A percentile compares a stretch with the other conserved stretches of the same genome.
phyloP scores from a whole-genome alignment of 1,284 basidiomycete species.

The Apiotrichum veenhuisii region DNA sequence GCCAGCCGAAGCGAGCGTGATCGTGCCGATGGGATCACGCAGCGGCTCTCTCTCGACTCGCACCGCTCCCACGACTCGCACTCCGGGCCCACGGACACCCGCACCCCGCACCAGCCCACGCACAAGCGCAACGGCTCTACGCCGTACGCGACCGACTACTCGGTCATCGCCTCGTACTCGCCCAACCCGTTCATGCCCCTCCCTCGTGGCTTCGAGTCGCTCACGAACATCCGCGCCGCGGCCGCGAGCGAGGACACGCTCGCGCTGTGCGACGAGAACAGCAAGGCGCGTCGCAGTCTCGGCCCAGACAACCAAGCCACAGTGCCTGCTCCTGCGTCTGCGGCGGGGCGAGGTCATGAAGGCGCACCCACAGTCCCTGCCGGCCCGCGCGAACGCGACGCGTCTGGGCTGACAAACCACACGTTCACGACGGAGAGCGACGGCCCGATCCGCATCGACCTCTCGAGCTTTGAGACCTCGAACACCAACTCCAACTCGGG shows the following conservation, averaged over 20 bases:
- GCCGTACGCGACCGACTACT: not conserved
- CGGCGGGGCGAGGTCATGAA: no score
- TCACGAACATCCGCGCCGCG: slow-evolving; percentile 12
- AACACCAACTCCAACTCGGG: not conserved
- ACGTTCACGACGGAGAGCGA: not conserved
- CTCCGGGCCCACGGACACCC: not conserved
- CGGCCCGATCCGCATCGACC: not conserved
- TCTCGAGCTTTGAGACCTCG: not conserved
- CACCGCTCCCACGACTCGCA: not conserved
- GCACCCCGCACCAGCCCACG: not conserved
- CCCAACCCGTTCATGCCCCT: slow-evolving; percentile 33
- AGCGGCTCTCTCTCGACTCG: not conserved
- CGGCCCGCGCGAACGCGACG: not conserved
- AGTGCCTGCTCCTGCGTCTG: no score
- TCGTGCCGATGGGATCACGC: no score
- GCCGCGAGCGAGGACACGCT: not conserved
- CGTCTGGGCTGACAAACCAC: not conserved
- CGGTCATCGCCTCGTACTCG: slow-evolving; percentile 31
- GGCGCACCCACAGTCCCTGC: no score
- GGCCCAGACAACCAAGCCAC: no score
- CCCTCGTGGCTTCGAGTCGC: slow-evolving; percentile 31
- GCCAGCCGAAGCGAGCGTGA: not conserved
- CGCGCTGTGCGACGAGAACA: not conserved
- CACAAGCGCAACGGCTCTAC: not conserved
- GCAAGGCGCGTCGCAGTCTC: not conserved